Conservation (phyloP, 331 rosid species). For the Quercus tomentella region DNA sequence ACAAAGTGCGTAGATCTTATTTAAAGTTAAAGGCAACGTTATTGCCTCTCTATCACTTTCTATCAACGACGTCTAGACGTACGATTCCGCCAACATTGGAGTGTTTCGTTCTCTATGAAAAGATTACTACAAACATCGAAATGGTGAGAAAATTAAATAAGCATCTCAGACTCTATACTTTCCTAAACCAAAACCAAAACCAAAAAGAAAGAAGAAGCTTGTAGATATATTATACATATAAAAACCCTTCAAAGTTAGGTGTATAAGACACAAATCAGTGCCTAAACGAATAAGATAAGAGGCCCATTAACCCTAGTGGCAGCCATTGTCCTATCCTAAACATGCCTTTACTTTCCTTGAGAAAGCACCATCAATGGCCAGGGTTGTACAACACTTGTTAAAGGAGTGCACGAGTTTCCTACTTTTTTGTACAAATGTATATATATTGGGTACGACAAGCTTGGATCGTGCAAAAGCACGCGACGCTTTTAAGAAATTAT, state of each 20-base stretch:
- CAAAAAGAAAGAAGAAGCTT: not conserved
- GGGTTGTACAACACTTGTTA: slow-evolving; percentile 6
- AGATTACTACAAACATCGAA: not conserved
- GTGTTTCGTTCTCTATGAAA: not conserved
- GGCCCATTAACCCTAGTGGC: slow-evolving; percentile 21
- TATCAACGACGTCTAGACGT: not conserved
- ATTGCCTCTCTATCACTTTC: not conserved
- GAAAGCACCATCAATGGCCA: slow-evolving; percentile 14
- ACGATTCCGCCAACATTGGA: slow-evolving; percentile 3
- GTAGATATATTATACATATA: not conserved
- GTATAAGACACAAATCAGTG: slow-evolving; percentile 5
- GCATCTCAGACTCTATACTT: not conserved
- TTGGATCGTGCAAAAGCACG: slow-evolving; percentile 26
- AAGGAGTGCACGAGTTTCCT: slow-evolving; percentile 10
- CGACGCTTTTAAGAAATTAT: slow-evolving; percentile 10
- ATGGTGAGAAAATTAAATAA: not conserved
- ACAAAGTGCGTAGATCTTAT: too few species aligned
- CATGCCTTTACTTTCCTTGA: slow-evolving; percentile 15
- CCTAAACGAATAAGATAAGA: slow-evolving; percentile 24
- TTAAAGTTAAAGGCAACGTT: not conserved
- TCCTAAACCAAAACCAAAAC: too few species aligned
- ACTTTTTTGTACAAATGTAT: slow-evolving; percentile 1
- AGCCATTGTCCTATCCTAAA: slow-evolving; percentile 30
- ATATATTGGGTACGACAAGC: slow-evolving; percentile 18
- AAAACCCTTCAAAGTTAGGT: slow-evolving; percentile 1